These are phyloP conservation scores for Diphasiastrum complanatum DNA, from an alignment of 83 land plant genomes.

Conservation along the genomic window DNA sequence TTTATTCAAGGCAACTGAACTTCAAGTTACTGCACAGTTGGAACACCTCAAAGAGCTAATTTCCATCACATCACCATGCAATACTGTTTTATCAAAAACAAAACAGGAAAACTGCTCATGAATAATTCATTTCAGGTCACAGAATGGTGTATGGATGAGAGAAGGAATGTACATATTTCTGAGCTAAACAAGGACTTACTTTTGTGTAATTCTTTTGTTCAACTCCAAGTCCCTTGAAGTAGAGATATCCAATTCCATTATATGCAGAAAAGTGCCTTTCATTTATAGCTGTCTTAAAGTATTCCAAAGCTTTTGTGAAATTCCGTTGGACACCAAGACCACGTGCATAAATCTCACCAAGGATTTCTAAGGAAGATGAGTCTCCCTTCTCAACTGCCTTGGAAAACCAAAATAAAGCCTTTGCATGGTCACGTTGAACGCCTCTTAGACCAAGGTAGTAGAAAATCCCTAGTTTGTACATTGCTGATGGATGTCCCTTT, in stretches of 20 bases:
- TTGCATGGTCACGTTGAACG: constrained; percentile 56
- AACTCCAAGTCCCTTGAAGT: constrained; percentile 89
- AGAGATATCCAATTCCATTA: constrained; percentile 90
- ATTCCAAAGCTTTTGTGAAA: constrained; percentile 75
- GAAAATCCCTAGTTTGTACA: constrained; percentile 72
- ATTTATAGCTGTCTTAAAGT: constrained; percentile 59
- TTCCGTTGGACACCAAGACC: constrained; percentile 94
- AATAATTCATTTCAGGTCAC: no score
- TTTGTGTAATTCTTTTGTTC: constrained; percentile 77
- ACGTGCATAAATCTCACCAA: constrained; percentile 92
- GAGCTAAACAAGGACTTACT: constrained; percentile 28
- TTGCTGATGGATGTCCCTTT: constrained; percentile 77
- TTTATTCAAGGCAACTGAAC: no score
- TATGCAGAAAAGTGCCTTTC: constrained; percentile 66
- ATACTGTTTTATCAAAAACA: no score
- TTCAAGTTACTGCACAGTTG: no score
- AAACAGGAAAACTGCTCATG: no score
- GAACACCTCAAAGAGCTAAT: no score
- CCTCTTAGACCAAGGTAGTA: constrained; percentile 93
- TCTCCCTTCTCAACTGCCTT: constrained; percentile 93
- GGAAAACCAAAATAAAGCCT: constrained; percentile 70
- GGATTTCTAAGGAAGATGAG: constrained; percentile 72
- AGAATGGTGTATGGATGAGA: not conserved
- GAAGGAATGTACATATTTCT: not conserved
- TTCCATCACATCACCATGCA: no score